A percentile compares a stretch with the other conserved stretches of the same genome.
Conservation (phyloP, 2,329 filamentous ascomycete genomes). For the Sphaerulina musiva region DNA sequence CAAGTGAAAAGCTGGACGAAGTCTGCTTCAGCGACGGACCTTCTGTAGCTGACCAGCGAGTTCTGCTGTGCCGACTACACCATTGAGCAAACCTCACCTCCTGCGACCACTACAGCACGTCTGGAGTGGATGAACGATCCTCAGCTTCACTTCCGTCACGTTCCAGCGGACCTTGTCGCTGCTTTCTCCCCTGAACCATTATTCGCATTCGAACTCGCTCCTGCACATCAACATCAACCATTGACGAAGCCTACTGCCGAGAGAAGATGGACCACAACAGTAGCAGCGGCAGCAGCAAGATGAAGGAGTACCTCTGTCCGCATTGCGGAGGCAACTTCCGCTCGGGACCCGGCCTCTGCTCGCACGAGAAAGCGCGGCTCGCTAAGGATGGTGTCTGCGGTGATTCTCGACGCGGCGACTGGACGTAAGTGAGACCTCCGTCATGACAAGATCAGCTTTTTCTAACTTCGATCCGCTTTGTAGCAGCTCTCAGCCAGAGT, state of each 20-base stretch:
- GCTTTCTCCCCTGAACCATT: too few species aligned
- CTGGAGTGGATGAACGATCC: too few species aligned
- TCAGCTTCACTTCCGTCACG: too few species aligned
- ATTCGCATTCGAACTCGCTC: neutral
- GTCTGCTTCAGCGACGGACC: too few species aligned
- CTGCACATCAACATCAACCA: neutral
- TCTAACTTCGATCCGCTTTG: neutral
- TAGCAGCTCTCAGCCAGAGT: neutral
- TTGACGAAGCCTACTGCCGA: neutral
- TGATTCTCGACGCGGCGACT: neutral
- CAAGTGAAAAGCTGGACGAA: too few species aligned
- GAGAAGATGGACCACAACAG: neutral
- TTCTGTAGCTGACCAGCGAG: too few species aligned
- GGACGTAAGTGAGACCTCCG: neutral
- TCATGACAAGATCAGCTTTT: neutral
- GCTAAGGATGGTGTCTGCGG: neutral
- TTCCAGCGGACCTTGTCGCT: too few species aligned
- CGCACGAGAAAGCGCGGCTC: neutral
- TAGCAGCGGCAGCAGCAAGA: neutral
- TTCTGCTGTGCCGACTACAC: too few species aligned
- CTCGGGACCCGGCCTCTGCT: neutral
- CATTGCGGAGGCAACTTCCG: neutral
- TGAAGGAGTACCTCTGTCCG: neutral
- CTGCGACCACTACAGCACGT: too few species aligned
- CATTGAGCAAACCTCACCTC: too few species aligned